These are phyloP conservation scores for Fomitopsis pulvina DNA, from an alignment of 768 basidiomycete genomes.

Conservation along the genomic window DNA sequence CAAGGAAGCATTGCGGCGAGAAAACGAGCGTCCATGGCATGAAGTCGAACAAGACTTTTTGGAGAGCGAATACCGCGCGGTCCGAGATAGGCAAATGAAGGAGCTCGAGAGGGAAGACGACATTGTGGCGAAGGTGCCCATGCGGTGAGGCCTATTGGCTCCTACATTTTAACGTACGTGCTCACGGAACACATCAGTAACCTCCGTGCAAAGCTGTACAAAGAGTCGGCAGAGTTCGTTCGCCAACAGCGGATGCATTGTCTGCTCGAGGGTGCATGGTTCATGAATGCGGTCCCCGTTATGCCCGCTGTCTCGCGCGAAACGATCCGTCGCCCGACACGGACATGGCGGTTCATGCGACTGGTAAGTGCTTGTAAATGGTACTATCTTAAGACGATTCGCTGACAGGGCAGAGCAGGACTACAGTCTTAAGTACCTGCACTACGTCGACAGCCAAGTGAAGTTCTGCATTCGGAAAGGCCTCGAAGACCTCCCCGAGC, in stretches of 20 bases:
- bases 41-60: constrained; percentile 77
- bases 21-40: constrained; percentile 75
- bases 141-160: constrained; percentile 52
- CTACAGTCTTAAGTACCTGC: constrained; percentile 69
- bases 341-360: constrained; percentile 84
- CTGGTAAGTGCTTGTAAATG: constrained; percentile 42
- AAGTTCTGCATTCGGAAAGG: constrained; percentile 78
- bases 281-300: constrained; percentile 66
- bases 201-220: constrained; percentile 78
- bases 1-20: constrained; percentile 67
- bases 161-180: background rate
- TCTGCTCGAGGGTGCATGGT: constrained; percentile 87
- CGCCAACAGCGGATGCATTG: constrained; percentile 85
- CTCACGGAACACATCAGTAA: constrained; percentile 40
- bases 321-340: constrained; percentile 45
- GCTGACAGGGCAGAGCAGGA: constrained; percentile 42
- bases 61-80: constrained; percentile 78
- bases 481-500: constrained; percentile 81
- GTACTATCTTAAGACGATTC: too few species aligned
- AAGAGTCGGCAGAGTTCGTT: constrained; percentile 87
- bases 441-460: constrained; percentile 75
- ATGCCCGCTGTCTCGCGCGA: constrained; percentile 39
- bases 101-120: constrained; percentile 88
- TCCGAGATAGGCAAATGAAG: constrained; percentile 84
- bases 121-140: constrained; percentile 75